Evolutionary conservation across 352 stramenopile genomes (phyloP), one percentile per base, ranked within the genome.

Genomic region (Globisporangium carolinianum): DNA sequence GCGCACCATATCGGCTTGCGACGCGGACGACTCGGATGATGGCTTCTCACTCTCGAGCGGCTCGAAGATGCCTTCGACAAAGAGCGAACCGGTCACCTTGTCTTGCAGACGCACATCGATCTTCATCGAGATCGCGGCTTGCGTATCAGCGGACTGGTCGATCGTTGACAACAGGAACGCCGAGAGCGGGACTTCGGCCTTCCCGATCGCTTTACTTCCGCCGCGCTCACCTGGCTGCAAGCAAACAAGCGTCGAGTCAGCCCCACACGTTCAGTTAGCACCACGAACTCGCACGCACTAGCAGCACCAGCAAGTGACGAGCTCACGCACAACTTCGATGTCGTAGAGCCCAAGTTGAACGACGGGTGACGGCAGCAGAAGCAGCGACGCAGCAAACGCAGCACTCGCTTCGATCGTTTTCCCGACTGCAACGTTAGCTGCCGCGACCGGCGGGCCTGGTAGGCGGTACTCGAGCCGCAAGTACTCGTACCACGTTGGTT

Each of bases 401-500:
- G 5, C 49, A 7, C 4, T 50, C 12, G 36, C 49, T 46, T 62
- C 57, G 5, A 62, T 55, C 6, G 32, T 17, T 52, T 57, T 51
- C 3, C 57, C 57, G 17, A 62, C 42, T 14, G 60, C 17, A 11
- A 54, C 32, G 17, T 52, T 11, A 41, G 55, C 47, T 14, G 39
- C 24, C 39, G 32, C 52, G 3, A 35, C 39, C 14, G 56, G 18
- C 15, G 59, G 54, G 5, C 47, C 47, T 51, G 62, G 63, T 15
- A 75, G 58, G 5, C 64, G 59, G 41, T 79, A 85, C 36, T 85
- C 75, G 12, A 82, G 57, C 8, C 69, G 62, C 15, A 85, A 54
- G 47, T 82, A 82, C 57, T 85, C 72, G 47, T 78, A 74, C 75
- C 75, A 85, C 2, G 56, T 66, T n/a, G 75, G 75, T 9, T 64